Conservation (phyloP, 1,139 yeast species). For the Geotrichum europaeum region DNA sequence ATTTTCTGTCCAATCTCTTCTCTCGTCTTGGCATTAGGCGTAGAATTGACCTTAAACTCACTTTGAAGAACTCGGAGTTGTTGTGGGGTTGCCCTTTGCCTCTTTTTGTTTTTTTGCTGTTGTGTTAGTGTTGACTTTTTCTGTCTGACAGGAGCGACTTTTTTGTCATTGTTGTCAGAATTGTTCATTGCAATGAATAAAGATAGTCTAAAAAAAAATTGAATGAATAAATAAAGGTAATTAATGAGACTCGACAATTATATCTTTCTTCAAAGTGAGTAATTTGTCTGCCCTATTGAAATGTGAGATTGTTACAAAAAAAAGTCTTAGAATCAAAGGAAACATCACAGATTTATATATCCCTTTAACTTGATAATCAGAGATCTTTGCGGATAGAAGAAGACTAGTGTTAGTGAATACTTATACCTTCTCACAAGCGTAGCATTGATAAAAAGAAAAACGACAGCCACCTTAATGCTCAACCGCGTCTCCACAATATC, state of each 20-base stretch:
- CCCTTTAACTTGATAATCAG: background rate
- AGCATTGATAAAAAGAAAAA: background rate
- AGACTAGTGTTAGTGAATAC: background rate
- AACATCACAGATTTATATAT: background rate
- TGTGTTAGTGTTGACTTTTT: constrained; percentile 36
- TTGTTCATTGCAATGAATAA: constrained; percentile 5
- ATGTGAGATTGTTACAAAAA: background rate
- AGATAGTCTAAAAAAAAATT: background rate
- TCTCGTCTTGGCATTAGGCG: constrained; percentile 45
- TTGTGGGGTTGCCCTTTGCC: constrained; percentile 69
- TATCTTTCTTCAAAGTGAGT: background rate
- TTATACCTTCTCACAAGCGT: background rate
- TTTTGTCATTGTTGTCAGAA: background rate
- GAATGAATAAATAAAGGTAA: background rate
- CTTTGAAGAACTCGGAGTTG: constrained; percentile 61
- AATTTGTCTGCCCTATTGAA: background rate
- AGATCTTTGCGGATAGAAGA: background rate
- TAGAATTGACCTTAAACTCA: constrained; percentile 66
- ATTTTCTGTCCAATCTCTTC: constrained; percentile 68
- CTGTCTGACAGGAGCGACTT: constrained; percentile 5
- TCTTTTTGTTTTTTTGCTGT: constrained; percentile 38
- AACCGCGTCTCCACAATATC: background rate
- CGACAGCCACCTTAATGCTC: background rate
- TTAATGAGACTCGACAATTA: background rate
- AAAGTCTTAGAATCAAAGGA: background rate